Evolutionary conservation across 495 filamentous ascomycete species (phyloP), one percentile per base, ranked within the genome.

Genomic region (Aspergillus incahuasiensis): DNA sequence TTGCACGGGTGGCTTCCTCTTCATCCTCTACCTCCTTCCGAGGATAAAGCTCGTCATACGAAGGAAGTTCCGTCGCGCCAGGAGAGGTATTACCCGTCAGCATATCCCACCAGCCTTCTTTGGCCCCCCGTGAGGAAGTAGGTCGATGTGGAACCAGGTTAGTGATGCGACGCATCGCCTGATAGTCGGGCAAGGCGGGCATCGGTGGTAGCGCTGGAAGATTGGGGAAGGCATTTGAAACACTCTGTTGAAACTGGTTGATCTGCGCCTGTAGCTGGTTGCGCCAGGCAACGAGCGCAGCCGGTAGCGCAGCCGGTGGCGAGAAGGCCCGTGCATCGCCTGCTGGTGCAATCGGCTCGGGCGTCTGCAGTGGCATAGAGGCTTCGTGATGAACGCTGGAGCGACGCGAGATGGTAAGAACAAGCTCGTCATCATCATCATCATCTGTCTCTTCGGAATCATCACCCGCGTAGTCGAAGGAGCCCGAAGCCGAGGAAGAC

Each of bases 11-110:
- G 42, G 75, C 74, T 13, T 75, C 72, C 32, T 71, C 63, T 48
- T 70, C 63, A 53, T 68, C 63, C n/a, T 68, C 64, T 35, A 60
- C 62, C 20, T 75, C 73, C 34, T 79, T 68, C 6, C 72, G 68
- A 5, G 90, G 90, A 64, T 83, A 95, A 24, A 95, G 79, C 19
- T 91, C 90, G 49, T 91, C 83, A 56, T 95, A 95, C 5, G 90
- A 82, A 30, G 90, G 90, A 6, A 90, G 90, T 24, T 73, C 65
- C 4, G 67, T 70, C 35, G 68, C 66, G 49, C 60, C 73, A 43
- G 73, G 77, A 52, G 67, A 70, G 58, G 69, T 78, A 70, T 68
- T 75, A 49, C 68, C 79, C 43, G 75, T 80, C 55, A 84, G 67
- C 42, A 86, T 72, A 62, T 89, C 85, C 80, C 86, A 89, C 86